Conservation (phyloP, 306 rosid species). For the Quercus agrifolia region DNA sequence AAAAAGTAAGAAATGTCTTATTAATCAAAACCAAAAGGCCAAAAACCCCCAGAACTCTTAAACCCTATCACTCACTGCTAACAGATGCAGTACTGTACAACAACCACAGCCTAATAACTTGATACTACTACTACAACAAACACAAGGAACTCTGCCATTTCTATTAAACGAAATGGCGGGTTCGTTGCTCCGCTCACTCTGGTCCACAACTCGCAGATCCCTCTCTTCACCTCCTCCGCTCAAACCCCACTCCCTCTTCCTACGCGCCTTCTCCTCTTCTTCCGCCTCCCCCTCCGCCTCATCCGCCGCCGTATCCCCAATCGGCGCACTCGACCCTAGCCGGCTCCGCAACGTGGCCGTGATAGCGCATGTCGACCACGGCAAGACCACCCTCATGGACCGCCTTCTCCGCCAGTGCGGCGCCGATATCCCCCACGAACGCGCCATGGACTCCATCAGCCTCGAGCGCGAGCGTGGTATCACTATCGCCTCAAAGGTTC, state of each 20-base stretch:
- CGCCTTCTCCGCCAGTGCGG: conserved; percentile 99
- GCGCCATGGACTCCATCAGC: conserved; percentile 82
- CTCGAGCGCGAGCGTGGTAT: conserved; percentile 99
- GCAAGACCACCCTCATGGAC: conserved; percentile 98
- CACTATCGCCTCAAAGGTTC: conserved; percentile 87
- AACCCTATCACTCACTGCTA: conserved; percentile 1
- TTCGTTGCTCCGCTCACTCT: conserved; percentile 71
- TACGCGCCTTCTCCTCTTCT: conserved; percentile 61
- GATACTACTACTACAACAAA: too few relatives aligned
- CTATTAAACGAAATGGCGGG: conserved; percentile 55
- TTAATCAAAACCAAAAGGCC: too few relatives aligned
- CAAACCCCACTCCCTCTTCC: conserved; percentile 14
- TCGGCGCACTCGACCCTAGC: conserved; percentile 46
- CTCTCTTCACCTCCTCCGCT: conserved; percentile 26
- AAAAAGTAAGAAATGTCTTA: not conserved
- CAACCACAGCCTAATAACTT: too few relatives aligned
- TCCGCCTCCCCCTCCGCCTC: conserved; percentile 33
- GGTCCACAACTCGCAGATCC: conserved; percentile 57
- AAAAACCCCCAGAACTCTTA: not conserved
- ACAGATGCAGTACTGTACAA: too few relatives aligned
- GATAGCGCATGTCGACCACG: conserved; percentile 96
- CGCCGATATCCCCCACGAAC: conserved; percentile 94
- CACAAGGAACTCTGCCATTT: conserved; percentile 17
- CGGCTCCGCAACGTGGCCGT: conserved; percentile 94
- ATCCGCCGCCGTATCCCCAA: conserved; percentile 18